These are phyloP conservation scores for Ramalina peruviana DNA, from an alignment of 495 filamentous ascomycete genomes.

Conservation along the genomic window DNA sequence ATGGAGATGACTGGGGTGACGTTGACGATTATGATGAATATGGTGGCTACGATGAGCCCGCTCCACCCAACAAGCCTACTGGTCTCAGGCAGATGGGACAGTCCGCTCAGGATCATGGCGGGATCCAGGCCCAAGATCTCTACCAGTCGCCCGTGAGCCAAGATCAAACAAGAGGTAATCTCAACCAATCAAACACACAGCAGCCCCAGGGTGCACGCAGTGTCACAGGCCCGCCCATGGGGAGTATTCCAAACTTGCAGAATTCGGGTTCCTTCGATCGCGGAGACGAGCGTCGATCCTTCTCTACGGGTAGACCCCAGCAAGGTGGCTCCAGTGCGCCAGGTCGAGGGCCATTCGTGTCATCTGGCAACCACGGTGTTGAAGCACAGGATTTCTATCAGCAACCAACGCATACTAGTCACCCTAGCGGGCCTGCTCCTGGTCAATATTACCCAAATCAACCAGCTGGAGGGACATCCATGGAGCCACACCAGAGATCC, in stretches of 20 bases:
- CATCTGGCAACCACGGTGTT: constrained; percentile 2
- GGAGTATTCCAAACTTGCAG: background rate
- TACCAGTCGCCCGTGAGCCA: constrained; percentile 8
- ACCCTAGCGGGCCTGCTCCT: background rate
- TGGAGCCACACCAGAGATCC: background rate
- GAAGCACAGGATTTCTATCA: constrained; percentile 7
- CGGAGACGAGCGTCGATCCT: constrained; percentile 31
- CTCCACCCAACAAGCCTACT: constrained; percentile 28
- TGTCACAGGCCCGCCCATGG: constrained; percentile 10
- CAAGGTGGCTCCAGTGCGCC: constrained; percentile 1
- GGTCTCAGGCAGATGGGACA: constrained; percentile 27
- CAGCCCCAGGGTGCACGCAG: constrained; percentile 11
- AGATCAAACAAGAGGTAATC: background rate
- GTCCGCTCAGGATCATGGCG: constrained; percentile 8
- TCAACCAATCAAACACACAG: background rate
- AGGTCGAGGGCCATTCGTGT: constrained; percentile 2
- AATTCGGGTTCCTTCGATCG: constrained; percentile 33
- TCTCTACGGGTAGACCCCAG: constrained; percentile 20
- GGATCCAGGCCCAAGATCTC: constrained; percentile 1
- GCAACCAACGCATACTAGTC: background rate
- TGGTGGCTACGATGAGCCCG: constrained; percentile 35
- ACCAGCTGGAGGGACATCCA: background rate
- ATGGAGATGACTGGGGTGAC: constrained; percentile 88
- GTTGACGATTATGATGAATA: constrained; percentile 70
- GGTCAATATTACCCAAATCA: constrained; percentile 1